Evolutionary conservation across 139 green algal genomes (phyloP), one percentile per base, ranked within the genome.

Genomic region (Chlamydomonas schloesseri): DNA sequence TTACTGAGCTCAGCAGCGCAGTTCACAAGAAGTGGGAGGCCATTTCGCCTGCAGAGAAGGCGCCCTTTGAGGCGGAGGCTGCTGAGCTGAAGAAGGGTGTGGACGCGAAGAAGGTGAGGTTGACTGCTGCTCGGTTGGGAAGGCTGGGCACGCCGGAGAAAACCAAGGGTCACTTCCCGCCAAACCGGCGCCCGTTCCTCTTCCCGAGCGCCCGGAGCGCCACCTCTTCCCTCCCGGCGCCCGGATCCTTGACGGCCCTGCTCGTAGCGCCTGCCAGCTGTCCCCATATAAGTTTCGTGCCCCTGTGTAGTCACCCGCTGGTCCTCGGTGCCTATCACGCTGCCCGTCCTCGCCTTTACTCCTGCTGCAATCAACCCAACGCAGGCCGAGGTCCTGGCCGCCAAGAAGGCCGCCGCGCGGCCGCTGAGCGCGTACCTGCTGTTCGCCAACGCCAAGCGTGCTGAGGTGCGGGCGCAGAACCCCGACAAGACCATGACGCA

Each of bases 391-490:
- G 0, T 50, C 0, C 20, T 64, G 53, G 84, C 84, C 2, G 55
- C 26, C 23, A 82, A 89, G 73, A 79, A 75, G 75, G 65, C 75
- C 37, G 71, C 69, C 8, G 34, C 67, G 5, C 23, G 67, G 14
- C 74, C 84, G 13, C 53, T 71, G 14, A 24, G 46, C 0, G 47
- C 53, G 6, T 89, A 89, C 65, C 84, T 84, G 15, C 67, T 84
- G 2, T 89, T 79, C 21, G 29, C 58, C 17, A 80, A 67, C 53
- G 62, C 79, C 64, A n/a, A 84, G 28, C 80, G 80, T 24, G 0
- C 50, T 5, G 68, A 42, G 1, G 33, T 86, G 5, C 14, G 11
- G 13, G 50, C 47, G 14, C 36, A 64, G 15, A 64, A 88, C 82
- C 82, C 82, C 0, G 64, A 33, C 62, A 69, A 69, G 62, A 2